phyloP scores from a whole-genome alignment of 2,329 filamentous ascomycete species.

The Leptodontidium sp. region DNA sequence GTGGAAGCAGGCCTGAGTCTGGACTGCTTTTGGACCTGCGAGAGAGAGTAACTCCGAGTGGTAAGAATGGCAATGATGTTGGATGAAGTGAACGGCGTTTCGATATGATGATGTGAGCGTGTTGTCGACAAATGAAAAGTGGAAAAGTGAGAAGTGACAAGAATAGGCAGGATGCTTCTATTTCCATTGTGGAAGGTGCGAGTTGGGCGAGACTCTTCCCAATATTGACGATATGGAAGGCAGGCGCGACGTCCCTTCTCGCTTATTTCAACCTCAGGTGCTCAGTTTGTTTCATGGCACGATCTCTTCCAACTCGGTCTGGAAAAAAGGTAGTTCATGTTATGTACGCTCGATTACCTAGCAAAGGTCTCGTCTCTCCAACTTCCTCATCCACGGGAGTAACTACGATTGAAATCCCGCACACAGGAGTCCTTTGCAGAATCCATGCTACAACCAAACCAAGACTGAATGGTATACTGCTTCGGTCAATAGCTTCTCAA shows the following conservation, averaged over 20 bases:
- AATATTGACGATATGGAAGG: not conserved
- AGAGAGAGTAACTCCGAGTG: too few relatives aligned
- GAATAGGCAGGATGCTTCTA: not conserved
- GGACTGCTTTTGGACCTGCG: not conserved
- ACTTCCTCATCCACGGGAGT: not conserved
- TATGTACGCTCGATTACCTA: not conserved
- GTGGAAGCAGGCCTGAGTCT: not conserved
- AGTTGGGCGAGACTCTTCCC: not conserved
- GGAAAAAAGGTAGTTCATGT: not conserved
- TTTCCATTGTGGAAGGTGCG: not conserved
- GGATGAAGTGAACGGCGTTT: not conserved
- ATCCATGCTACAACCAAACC: not conserved
- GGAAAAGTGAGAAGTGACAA: not conserved
- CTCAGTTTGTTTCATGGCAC: not conserved
- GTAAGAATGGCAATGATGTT: not conserved
- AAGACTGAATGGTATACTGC: constrained; percentile 3
- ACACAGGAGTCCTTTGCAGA: not conserved
- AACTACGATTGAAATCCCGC: constrained; percentile 13
- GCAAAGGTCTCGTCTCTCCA: not conserved
- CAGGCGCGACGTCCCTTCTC: not conserved
- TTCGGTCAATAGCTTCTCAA: not conserved
- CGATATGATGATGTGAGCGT: not conserved
- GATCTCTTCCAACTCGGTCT: not conserved
- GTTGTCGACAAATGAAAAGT: not conserved
- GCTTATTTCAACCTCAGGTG: not conserved